Evolutionary conservation across 768 basidiomycete species (phyloP).

Genomic region (Baorangia bicolor): DNA sequence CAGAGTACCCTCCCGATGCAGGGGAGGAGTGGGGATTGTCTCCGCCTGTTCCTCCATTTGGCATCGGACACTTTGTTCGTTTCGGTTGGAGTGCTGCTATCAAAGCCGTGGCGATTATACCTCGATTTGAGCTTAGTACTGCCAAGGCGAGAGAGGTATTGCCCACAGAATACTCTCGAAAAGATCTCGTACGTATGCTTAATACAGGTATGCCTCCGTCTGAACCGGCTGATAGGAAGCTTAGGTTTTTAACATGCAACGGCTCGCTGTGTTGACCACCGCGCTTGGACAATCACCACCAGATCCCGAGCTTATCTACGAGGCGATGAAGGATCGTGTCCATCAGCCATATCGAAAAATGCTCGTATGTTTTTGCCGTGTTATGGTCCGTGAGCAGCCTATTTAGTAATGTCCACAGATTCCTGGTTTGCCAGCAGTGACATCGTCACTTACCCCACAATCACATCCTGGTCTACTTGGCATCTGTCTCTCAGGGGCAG

Average conservation of each 20-base stretch:
- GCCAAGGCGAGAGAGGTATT: slow-evolving; percentile 90
- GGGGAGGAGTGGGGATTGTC: slow-evolving; percentile 87
- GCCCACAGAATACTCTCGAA: slow-evolving; percentile 81
- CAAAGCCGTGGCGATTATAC: slow-evolving; percentile 92
- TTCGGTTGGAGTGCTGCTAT: slow-evolving; percentile 85
- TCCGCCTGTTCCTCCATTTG: slow-evolving; percentile 83
- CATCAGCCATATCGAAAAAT: slow-evolving; percentile 95
- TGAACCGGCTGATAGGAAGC: background rate
- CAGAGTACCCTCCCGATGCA: slow-evolving; percentile 93
- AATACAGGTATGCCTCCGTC: background rate
- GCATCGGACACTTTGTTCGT: slow-evolving; percentile 92
- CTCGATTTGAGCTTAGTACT: slow-evolving; percentile 93
- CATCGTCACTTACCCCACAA: slow-evolving; percentile 79
- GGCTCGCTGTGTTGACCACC: slow-evolving; percentile 93
- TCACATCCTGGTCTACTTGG: slow-evolving; percentile 95
- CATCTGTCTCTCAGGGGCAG: slow-evolving; percentile 96
- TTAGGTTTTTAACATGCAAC: slow-evolving; percentile 96
- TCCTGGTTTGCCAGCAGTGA: slow-evolving; percentile 92
- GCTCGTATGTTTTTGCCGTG: slow-evolving; percentile 53
- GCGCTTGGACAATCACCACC: slow-evolving; percentile 89
- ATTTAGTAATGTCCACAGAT: slow-evolving; percentile 53
- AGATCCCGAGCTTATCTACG: slow-evolving; percentile 95
- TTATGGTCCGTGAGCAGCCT: background rate
- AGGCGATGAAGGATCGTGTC: slow-evolving; percentile 98
- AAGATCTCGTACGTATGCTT: slow-evolving; percentile 67